Evolutionary conservation across 225 moss, liverwort and hornwort species (phyloP), one percentile per base, ranked within the genome.

Genomic region (Pleurozium schreberi): DNA sequence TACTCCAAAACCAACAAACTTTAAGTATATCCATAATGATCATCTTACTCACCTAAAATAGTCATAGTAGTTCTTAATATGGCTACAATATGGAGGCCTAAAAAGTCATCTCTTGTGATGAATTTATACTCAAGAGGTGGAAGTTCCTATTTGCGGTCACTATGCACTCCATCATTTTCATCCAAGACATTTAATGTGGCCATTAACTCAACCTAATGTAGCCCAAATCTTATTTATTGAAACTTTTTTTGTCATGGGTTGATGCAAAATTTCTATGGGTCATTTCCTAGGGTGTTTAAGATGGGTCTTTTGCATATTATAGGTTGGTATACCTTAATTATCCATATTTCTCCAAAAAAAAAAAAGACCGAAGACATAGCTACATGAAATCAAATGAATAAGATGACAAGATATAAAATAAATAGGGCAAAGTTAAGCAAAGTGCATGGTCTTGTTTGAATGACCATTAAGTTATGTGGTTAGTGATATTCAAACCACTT

Each of bases 231-330:
- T 12, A 75, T 49, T 49, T 31, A 6, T 47, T 47, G 18, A n/a
- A 23, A 4, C n/a, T n/a, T n/a, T 8, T 2, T 42, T 71, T 47
- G 1, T 30, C 18, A 18, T 73, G 2, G 5, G 0, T 19, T 11
- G 12, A 31, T 75, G 10, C 8, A 75, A 49, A 9, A 75, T 4
- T 49, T 20, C 12, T 4, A 12, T 75, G 49, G 4, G 0, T 49
- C 18, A 19, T 31, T 74, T 1, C 0, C 6, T 19, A 31, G 7
- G 0, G 7, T 33, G 7, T 20, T 0, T 12, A 1, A 11, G 2
- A 49, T 49, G 33, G 12, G 0, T 31, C 18, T 11, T 30, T 47
- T 45, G 3, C 6, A 10, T 26, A 5, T 28, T 10, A 43, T 43
- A 43, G 28, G 14, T 11, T 47, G 4, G 4, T 47, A 47, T 47